Evolutionary conservation across 208 protist species (phyloP).

Genomic region (Trypanosomatidae sp.): DNA sequence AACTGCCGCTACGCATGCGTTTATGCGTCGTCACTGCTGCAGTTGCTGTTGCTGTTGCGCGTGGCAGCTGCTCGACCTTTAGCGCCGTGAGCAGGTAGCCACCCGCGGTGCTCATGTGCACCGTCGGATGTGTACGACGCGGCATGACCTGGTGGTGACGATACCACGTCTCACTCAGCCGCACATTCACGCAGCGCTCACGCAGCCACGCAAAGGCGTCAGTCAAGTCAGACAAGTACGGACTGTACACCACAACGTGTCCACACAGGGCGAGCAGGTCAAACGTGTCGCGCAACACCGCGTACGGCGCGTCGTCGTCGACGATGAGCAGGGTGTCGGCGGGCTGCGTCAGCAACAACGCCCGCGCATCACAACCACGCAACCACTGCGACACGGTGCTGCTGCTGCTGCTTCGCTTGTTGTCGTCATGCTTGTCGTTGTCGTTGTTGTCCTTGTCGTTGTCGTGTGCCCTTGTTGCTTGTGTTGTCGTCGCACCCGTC

Average conservation of each 20-base stretch:
- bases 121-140: conserved; percentile 87
- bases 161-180: conserved; percentile 89
- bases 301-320: conserved; percentile 13
- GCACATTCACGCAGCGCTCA: conserved; percentile 64
- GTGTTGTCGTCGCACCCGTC: neutral
- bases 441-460: neutral
- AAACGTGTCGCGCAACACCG: conserved; percentile 31
- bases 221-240: conserved; percentile 70
- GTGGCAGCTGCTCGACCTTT: conserved; percentile 43
- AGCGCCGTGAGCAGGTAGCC: conserved; percentile 89
- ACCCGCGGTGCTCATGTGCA: conserved; percentile 85
- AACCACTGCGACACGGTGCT: conserved; percentile 45
- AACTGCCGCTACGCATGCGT: too few species aligned
- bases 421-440: neutral
- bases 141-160: conserved; percentile 89
- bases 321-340: conserved; percentile 70
- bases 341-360: conserved; percentile 27
- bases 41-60: too few species aligned
- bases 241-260: conserved; percentile 80
- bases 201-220: conserved; percentile 44
- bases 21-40: too few species aligned
- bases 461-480: neutral
- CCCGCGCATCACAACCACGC: conserved; percentile 47
- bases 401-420: neutral
- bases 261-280: conserved; percentile 65